Base-by-base conservation (phyloP, 768 basidiomycete genomes). In the Naematelia aurantialba region DNA sequence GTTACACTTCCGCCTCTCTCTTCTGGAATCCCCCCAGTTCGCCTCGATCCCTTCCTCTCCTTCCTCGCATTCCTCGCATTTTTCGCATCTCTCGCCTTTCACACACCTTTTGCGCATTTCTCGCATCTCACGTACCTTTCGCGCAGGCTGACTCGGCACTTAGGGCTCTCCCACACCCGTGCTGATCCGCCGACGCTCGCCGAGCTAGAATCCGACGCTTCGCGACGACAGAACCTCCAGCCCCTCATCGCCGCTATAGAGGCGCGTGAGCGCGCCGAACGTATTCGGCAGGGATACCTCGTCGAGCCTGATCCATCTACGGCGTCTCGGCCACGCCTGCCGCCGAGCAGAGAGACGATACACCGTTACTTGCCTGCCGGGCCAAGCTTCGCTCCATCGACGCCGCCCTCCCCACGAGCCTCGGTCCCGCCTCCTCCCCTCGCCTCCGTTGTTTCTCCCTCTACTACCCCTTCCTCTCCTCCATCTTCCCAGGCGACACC, bases 151-250 rank as follows among this genome's bases (percentile, higher is more conserved):
- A 65, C 44, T 29, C 3, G 31, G 4, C 46, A 26, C 21, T 13
- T 19, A 73, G 72, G 72, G 72, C 61, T 73, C 2, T 73, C 72
- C 17, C 68, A 73, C 51, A 73, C 72, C 17, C 67, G 72, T 10
- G 30, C 63, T 2, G 47, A 62, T 30, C 69, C 72, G 5, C 72
- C 72, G 3, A 58, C 65, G 1, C 19, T 70, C 5, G 27, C 47
- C 19, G 72, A 73, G 45, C 59, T 73, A 12, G 27, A 63, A 50
- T 12, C 49, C 12, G 72, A 73, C 52, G 25, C 26, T 4, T 25
- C n/a, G 8, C 69, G 72, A 11, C 63, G 58, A 55, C 12, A 45
- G n/a, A 10, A 31, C 19, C 59, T 73, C 3, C 45, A 47, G 48
- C 63, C 72, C 1, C 60, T 62, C 51, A 61, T 73, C 4, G 58